Base-by-base conservation (phyloP, 306 rosid species). In the Purshia tridentata region DNA sequence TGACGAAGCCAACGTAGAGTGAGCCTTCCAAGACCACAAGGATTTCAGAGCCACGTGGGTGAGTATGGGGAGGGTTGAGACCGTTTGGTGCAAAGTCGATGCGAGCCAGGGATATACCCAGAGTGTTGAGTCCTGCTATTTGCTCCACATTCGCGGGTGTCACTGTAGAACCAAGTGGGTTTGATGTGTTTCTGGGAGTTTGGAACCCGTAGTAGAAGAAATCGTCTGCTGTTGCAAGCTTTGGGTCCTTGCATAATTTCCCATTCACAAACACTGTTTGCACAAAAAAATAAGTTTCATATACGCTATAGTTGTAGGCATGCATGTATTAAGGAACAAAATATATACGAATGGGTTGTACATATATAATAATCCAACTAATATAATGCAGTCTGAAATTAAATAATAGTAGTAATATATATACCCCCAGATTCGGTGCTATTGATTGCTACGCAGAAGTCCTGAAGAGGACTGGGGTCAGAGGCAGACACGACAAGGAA, bases 1-100 rank as follows among this genome's bases (percentile, higher is more conserved):
- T 39, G 22, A 61, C 66, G 66, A 61, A 61, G 10, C 66, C 66
- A 61, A 39, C 66, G 66, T 61, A 61, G 66, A 61, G 66, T 6
- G 66, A 37, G 20, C 66, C 66, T 61, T 60, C 66, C 66, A 35
- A 4, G 6, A 60, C 66, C 8, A 60, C 6, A 14, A 60, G 66
- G 20, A 60, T 9, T 39, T 61, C 66, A 8, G 66, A 61, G 47
- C 47, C 66, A 8, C 66, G 66, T 23, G 66, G 66, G 47, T 61
- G 66, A 39, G 47, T 15, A 20, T 61, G 66, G 6, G 66, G 66
- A 61, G 66, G 12, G 47, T 61, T 61, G 6, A 61, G 46, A n/a
- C 66, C 66, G 5, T 61, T 15, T 39, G 66, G 47, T 61, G 66
- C 66, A 16, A 14, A 37, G 47, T 61, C 66, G 37, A 61, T 61